Conservation (phyloP, 805 yeast species). For the Scheffersomyces stipitis region DNA sequence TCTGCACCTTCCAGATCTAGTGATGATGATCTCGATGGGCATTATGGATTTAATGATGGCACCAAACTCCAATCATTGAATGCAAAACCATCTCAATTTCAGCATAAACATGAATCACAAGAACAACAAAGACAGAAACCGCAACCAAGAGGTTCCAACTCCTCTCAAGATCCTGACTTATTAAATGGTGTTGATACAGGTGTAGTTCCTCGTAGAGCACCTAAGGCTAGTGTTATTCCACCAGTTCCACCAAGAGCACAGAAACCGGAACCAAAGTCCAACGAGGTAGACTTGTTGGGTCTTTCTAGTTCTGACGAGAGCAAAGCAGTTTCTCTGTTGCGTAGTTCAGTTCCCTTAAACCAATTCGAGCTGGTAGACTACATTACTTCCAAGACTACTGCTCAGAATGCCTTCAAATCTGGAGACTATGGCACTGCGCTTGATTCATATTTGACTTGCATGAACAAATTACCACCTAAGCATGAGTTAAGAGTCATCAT, state of each 20-base stretch:
- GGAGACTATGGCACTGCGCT: conserved; percentile 80
- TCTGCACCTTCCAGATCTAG: neutral
- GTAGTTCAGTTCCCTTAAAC: conserved; percentile 26
- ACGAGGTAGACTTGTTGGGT: conserved; percentile 30
- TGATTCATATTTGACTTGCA: conserved; percentile 53
- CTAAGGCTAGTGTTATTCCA: neutral
- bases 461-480: conserved; percentile 51
- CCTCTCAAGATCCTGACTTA: neutral
- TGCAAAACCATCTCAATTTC: neutral
- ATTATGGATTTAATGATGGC: conserved; percentile 9
- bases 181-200: neutral
- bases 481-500: conserved; percentile 70
- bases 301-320: conserved; percentile 10
- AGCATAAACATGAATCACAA: neutral
- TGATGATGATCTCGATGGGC: neutral
- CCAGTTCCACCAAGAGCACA: conserved; percentile 10
- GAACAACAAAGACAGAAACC: too few relatives aligned
- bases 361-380: conserved; percentile 43
- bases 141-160: neutral
- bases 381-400: conserved; percentile 53
- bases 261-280: conserved; percentile 10
- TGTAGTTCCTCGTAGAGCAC: neutral
- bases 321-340: conserved; percentile 4
- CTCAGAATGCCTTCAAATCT: conserved; percentile 62
- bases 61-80: neutral